Evolutionary conservation across 108 stramenopile genomes (phyloP), one percentile per base, ranked within the genome.

Genomic region (Cyclostephanos tholiformis): DNA sequence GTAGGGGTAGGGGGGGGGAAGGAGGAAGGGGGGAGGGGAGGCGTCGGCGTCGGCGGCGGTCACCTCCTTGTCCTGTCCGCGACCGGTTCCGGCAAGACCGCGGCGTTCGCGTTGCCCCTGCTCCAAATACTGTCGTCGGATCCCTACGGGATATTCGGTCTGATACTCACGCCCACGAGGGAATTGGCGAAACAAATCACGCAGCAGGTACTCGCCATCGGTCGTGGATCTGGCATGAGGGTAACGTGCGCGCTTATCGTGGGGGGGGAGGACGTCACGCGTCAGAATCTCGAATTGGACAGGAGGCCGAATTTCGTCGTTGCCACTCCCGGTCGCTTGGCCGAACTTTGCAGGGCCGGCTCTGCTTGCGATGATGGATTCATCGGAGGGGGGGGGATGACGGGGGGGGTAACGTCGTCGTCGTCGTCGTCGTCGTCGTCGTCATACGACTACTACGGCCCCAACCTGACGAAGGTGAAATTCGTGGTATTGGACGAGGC

Each of bases 121-220:
- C 68, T 98, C 49, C 91, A 97, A 58, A 64, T 74, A 19, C 86
- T 99, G 63, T 78, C 95, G 57, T 64, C 61, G 17, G 92, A 95
- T 67, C 98, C 98, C 9, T 96, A 88, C 74, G 97, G 97, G 17
- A 95, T 98, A 27, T 99, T 86, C 76, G 95, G 89, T 2, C 83
- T 98, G 29, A 83, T 98, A 32, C 66, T 99, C 50, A 92, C 95
- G 64, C 98, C 98, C 4, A 96, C 97, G 11, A 85, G 99, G 6
- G 99, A 99, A 89, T 84, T 99, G 39, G 99, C 99, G 58, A 90
- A 97, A 55, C 99, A 99, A 72, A 96, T 99, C 55, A 85, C 91
- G 52, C 96, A 98, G 67, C 97, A 98, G 78, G 83, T 99, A 27
- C 60, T 86, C 30, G 98, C 97, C 0, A 68, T 99, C 48, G 98